phyloP scores from a whole-genome alignment of 1,284 basidiomycete species.

The Pseudozyma hubeiensis region DNA sequence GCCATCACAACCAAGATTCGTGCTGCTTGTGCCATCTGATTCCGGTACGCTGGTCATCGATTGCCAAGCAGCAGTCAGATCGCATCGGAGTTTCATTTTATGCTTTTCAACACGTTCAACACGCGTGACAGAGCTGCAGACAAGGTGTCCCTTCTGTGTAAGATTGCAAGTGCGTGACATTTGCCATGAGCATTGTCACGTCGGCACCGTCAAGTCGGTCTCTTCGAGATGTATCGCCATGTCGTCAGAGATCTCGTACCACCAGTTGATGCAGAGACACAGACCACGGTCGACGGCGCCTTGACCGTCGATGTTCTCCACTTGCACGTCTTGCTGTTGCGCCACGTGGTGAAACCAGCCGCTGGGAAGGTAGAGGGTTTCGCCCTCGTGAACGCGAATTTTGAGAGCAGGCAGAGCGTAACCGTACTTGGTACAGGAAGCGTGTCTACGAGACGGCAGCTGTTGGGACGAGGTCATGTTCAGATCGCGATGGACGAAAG shows the following conservation, averaged over 20 bases:
- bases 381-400: slow-evolving; percentile 55
- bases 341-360: slow-evolving; percentile 64
- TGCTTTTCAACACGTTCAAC: no score
- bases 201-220: slow-evolving; percentile 15
- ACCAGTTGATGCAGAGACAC: slow-evolving; percentile 63
- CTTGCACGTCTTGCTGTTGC: slow-evolving; percentile 52
- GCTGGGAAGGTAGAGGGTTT: slow-evolving; percentile 61
- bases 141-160: neutral
- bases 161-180: neutral
- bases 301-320: slow-evolving; percentile 4
- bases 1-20: no score
- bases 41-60: no score
- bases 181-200: neutral
- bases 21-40: no score
- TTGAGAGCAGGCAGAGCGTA: slow-evolving; percentile 51
- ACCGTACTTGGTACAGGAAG: slow-evolving; percentile 36
- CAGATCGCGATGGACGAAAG: slow-evolving; percentile 40
- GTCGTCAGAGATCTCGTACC: slow-evolving; percentile 59
- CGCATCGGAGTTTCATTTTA: no score
- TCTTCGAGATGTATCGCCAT: slow-evolving; percentile 40
- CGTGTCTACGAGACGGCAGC: slow-evolving; percentile 7
- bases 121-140: no score
- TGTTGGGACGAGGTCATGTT: neutral
- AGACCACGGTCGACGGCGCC: slow-evolving; percentile 32
- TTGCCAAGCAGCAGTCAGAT: no score